A percentile compares a stretch with the other conserved stretches of the same genome.
Conservation (phyloP, 2,329 filamentous ascomycete species). For the Dendrostoma leiphaemia region DNA sequence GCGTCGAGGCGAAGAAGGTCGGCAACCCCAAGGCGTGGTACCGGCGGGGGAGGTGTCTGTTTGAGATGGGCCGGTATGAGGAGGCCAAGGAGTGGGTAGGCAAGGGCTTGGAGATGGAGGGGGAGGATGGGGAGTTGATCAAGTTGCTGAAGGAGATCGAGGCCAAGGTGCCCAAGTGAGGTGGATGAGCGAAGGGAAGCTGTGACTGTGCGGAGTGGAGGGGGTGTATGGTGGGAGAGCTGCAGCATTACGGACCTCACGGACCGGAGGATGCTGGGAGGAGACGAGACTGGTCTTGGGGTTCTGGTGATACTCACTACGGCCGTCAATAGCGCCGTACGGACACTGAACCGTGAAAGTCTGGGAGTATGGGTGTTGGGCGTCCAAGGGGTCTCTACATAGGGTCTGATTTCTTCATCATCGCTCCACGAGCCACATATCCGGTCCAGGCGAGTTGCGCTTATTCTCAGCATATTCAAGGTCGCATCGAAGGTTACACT, state of each 20-base stretch:
- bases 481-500: background rate
- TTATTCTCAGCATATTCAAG: too few relatives aligned
- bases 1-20: conserved; percentile 80
- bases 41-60: conserved; percentile 77
- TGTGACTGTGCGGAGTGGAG: background rate
- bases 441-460: too few relatives aligned
- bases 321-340: too few relatives aligned
- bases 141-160: conserved; percentile 64
- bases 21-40: conserved; percentile 96
- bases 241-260: too few relatives aligned
- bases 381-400: background rate
- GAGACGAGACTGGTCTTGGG: too few relatives aligned
- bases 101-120: conserved; percentile 79
- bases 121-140: conserved; percentile 62
- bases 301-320: too few relatives aligned
- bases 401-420: background rate
- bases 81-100: conserved; percentile 81
- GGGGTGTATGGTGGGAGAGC: background rate
- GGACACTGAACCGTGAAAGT: background rate
- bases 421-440: too few relatives aligned
- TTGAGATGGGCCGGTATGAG: conserved; percentile 85
- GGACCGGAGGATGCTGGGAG: too few relatives aligned
- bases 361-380: background rate
- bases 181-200: too few relatives aligned
- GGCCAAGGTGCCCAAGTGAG: conserved; percentile 32